Evolutionary conservation across 169 alveolate species (phyloP), one percentile per base, ranked within the genome.

Genomic region (Blepharisma undulans): DNA sequence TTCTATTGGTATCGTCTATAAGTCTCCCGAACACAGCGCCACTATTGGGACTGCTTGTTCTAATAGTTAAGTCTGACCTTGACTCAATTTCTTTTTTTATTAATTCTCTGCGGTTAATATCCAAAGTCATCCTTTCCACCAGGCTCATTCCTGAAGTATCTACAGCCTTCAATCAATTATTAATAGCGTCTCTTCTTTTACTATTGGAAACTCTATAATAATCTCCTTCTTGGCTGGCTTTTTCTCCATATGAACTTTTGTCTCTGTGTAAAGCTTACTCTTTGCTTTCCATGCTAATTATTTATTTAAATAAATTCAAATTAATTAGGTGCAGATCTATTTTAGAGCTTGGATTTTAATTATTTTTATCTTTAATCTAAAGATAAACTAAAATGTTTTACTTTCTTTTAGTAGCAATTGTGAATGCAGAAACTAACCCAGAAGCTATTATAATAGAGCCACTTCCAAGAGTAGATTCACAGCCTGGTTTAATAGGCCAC

Each of bases 391-490:
- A 48, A 48, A 48, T 48, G 66, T 18, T 48, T 48, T 48, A 48
- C 66, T 48, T 48, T 0, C 66, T 48, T 48, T 48, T 48, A 48
- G 66, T 48, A 1, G 7, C 66, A 48, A 48, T 48, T 48, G 66
- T 48, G 66, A 48, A 18, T 48, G 66, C 66, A 48, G 80, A 72
- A 72, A 29, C 80, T 10, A 21, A 21, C 29, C 86, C 34, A 21
- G 89, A 82, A 66, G 90, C 84, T 21, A 21, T 19, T 29, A n/a
- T 86, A 29, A 36, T 86, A 61, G 66, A 86, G 90, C 90, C 90
- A 3, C 76, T 86, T n/a, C 82, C 90, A 30, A n/a, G 90, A 71
- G 16, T 21, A 60, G 36, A 59, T 22, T 32, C 77, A 12, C 87
- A 25, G 30, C 61, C 34, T 0, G 21, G 27, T 8, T 19, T 86